Evolutionary conservation across 208 protist genomes (phyloP).

Genomic region (Histomonas meleagridis): DNA sequence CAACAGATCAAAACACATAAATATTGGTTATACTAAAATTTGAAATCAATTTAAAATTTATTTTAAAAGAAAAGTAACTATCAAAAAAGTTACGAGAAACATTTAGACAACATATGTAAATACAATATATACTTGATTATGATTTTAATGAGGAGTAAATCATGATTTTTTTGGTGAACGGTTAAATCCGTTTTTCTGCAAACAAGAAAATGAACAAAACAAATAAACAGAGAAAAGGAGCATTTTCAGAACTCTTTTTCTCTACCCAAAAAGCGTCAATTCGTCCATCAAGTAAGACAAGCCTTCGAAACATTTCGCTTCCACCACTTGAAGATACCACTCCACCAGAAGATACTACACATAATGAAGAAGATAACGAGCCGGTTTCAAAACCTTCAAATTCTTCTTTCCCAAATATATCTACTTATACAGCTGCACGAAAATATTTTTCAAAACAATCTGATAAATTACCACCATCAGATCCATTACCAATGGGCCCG

Average conservation of each 20-base stretch:
- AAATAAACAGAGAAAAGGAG: too few relatives aligned
- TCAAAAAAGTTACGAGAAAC: too few relatives aligned
- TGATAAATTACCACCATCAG: neutral
- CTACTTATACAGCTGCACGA: neutral
- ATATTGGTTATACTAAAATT: too few relatives aligned
- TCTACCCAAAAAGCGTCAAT: slow-evolving; percentile 3
- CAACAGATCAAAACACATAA: too few relatives aligned
- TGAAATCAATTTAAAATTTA: too few relatives aligned
- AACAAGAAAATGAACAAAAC: too few relatives aligned
- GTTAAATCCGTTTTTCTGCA: too few relatives aligned
- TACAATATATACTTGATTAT: too few relatives aligned
- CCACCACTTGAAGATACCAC: neutral
- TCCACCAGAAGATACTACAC: neutral
- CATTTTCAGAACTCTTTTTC: slow-evolving; percentile 27
- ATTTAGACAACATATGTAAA: too few relatives aligned
- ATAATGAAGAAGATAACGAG: neutral
- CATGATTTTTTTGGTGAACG: too few relatives aligned
- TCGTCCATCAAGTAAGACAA: neutral
- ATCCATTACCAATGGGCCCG: slow-evolving; percentile 11
- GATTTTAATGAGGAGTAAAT: too few relatives aligned
- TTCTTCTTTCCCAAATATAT: slow-evolving; percentile 10
- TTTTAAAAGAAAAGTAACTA: too few relatives aligned
- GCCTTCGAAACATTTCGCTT: neutral
- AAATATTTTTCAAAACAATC: neutral
- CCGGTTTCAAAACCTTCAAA: neutral